Evolutionary conservation across 1,284 basidiomycete species (phyloP), one percentile per base, ranked within the genome.

Genomic region (Fomitopsis betulina): DNA sequence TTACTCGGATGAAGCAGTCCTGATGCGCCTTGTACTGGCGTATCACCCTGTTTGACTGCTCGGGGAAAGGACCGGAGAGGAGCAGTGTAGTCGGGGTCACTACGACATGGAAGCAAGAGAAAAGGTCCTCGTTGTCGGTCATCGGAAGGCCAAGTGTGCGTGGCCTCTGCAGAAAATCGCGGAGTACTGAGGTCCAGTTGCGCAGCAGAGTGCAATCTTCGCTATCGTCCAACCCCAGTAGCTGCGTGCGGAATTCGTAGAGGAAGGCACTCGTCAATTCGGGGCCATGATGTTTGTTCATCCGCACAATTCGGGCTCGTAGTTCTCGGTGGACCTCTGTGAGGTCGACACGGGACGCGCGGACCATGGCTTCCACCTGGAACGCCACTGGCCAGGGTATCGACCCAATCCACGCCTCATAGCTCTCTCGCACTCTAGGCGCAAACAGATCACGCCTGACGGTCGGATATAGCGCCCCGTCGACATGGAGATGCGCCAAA

Each of bases 21-120:
- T 82, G 78, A 57, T 83, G 67, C 33, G 74, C 68, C 0, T 71
- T 67, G 62, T 81, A 85, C 19, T 65, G 67, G n/a, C 84, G 77
- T 53, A 87, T 78, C 23, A 90, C 79, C 12, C 86, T 74, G 64
- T 90, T 91, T 0, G 84, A 85, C 23, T 82, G 80, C 62, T 89
- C 86, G 1, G 77, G 78, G 60, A 79, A 79, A 1, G 87, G 87
- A 0, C 89, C 89, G 40, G 81, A 79, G 30, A 88, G 73, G 47
- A 70, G 65, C 60, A 83, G 76, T 0, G 77, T 75, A 0, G 86
- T 87, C 0, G 87, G 87, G 0, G 86, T 85, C 47, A 88, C 71
- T 5, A 70, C 76, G 51, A 83, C 78, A 63, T 85, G 84, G 33
- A 81, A 71, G 51, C 83, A 79, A 19, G 81, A 69, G 68, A 84